These are phyloP conservation scores for Verticillium dahliae DNA, from an alignment of 2,329 filamentous ascomycete genomes.

Conservation along the genomic window DNA sequence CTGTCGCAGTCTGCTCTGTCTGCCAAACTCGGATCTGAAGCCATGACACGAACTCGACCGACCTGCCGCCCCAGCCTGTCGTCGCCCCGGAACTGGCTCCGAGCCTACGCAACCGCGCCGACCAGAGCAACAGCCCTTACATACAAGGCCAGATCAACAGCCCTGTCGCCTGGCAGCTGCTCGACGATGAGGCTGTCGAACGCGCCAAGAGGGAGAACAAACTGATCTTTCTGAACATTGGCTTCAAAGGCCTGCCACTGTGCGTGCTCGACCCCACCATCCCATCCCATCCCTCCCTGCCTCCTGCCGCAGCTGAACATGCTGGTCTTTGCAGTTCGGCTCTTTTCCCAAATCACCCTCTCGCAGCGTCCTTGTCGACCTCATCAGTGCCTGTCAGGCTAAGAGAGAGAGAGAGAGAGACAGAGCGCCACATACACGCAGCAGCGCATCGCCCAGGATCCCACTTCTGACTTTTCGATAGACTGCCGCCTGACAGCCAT, in stretches of 20 bases:
- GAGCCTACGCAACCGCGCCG: conserved; percentile 27
- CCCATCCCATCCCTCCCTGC: background rate
- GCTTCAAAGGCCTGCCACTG: conserved; percentile 94
- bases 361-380: background rate
- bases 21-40: conserved; percentile 3
- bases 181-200: conserved; percentile 69
- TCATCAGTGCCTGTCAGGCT: background rate
- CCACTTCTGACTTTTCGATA: conserved; percentile 22
- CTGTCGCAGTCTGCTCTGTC: conserved; percentile 15
- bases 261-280: conserved; percentile 35
- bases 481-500: conserved; percentile 87
- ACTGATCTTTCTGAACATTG: conserved; percentile 88
- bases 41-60: conserved; percentile 21
- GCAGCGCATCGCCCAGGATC: background rate
- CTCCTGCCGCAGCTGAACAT: background rate
- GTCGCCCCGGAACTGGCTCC: conserved; percentile 8
- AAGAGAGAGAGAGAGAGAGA: background rate
- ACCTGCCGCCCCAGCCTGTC: conserved; percentile 15
- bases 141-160: conserved; percentile 72
- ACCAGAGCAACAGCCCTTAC: conserved; percentile 40
- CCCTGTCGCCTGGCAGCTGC: conserved; percentile 85
- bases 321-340: background rate
- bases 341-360: background rate
- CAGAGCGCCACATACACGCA: background rate
- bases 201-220: conserved; percentile 78